Conservation (phyloP, 2,329 filamentous ascomycete species). For the Mariannaea sp. region DNA sequence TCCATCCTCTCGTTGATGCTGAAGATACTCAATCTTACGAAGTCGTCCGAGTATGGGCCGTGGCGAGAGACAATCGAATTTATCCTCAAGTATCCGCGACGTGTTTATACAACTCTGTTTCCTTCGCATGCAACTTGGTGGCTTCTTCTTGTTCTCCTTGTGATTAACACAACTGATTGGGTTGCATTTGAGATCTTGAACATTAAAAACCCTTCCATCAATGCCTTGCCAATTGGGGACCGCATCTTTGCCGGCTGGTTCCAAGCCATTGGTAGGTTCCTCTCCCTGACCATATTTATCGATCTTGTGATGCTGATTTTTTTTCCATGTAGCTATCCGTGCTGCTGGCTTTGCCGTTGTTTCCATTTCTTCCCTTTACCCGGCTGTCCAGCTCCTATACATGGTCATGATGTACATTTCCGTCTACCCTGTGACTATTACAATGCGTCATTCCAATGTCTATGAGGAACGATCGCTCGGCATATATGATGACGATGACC, state of each 20-base stretch:
- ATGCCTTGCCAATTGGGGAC: slow-evolving; percentile 55
- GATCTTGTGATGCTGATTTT: slow-evolving; percentile 15
- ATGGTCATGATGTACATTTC: slow-evolving; percentile 71
- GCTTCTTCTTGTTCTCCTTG: slow-evolving; percentile 63
- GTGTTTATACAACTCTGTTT: slow-evolving; percentile 68
- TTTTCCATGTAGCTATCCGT: slow-evolving; percentile 55
- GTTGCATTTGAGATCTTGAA: slow-evolving; percentile 68
- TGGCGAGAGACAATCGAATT: slow-evolving; percentile 58
- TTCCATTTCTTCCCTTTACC: slow-evolving; percentile 59
- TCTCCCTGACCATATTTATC: not conserved
- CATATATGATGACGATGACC: slow-evolving; percentile 53
- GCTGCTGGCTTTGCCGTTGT: slow-evolving; percentile 71
- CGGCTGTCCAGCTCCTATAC: slow-evolving; percentile 64
- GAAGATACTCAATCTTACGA: slow-evolving; percentile 45
- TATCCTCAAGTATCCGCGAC: slow-evolving; percentile 59
- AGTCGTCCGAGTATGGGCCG: slow-evolving; percentile 42
- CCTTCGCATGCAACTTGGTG: slow-evolving; percentile 68
- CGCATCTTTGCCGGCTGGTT: slow-evolving; percentile 69
- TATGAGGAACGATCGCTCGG: slow-evolving; percentile 73
- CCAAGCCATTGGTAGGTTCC: slow-evolving; percentile 58
- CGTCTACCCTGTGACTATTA: slow-evolving; percentile 65
- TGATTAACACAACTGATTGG: slow-evolving; percentile 68
- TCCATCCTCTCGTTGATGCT: slow-evolving; percentile 61
- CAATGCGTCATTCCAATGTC: slow-evolving; percentile 70
- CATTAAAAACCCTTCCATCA: slow-evolving; percentile 61